Evolutionary conservation across 2,329 filamentous ascomycete genomes (phyloP), one percentile per base, ranked within the genome.

Genomic region (Fusarium hainanense): DNA sequence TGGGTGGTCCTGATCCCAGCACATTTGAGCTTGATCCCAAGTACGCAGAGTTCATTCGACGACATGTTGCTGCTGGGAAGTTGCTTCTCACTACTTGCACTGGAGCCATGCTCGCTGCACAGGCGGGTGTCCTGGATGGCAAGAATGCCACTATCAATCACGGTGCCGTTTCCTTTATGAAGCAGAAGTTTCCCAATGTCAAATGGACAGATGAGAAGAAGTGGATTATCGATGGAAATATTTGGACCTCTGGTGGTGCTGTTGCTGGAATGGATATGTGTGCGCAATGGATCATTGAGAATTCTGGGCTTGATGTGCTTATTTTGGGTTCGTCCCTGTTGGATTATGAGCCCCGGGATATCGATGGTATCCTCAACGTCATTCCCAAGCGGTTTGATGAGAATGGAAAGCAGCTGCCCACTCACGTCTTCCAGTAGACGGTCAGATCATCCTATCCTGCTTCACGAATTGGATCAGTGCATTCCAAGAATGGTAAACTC

Each of bases 201-300:
- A 79, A 82, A 6, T 85, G 83, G 83, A 78, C 78, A 2, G 75
- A 68, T 28, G 77, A 82, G 27, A 79, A 78, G 60, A 81, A 84
- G 65, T 85, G 83, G 82, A 74, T 84, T 57, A 59, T 81, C 1
- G 82, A 84, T 50, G 80, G 77, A 1, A 83, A 84, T 40, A 77
- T 84, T 30, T 85, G 83, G 83, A 85, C 83, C 4, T 80, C 79
- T 0, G 78, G 78, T 2, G 83, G 83, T 16, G 81, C 83, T 0
- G 72, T 81, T 18, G 82, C 83, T 7, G 83, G 82, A 0, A 84
- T 84, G 74, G 83, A 84, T 20, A 81, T 82, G 77, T 66, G 81
- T 57, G 72, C 80, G 11, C 75, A 82, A 34, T 83, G 81, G 79
- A 56, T 83, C 1, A 78, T 78, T 51, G 73, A 79, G 49, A 77